Evolutionary conservation across 768 basidiomycete species (phyloP), one percentile per base, ranked within the genome.

Genomic region (Podaxis rugospora): DNA sequence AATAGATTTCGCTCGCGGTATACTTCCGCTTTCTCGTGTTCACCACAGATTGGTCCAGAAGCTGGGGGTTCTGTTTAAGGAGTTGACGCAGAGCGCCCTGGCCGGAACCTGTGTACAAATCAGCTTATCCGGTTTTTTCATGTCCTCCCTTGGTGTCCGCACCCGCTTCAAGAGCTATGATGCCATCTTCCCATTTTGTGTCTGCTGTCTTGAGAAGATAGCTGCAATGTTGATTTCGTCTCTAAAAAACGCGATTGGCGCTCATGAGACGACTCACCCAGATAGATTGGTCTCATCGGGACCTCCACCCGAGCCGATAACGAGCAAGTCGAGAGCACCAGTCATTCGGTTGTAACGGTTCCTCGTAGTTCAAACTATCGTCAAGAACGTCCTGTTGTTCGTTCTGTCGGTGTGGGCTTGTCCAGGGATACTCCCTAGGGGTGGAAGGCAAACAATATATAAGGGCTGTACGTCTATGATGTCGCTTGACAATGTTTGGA

Each of bases 131-230:
- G 32, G 23, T 28, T 13, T n/a, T 6, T 18, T 5, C 10, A 44
- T 25, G 37, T 49, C 49, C 56, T 11, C 27, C 32, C 44, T 57
- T 23, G 32, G 36, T 44, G 5, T 50, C 42, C 51, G 82, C 62
- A 92, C 94, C 94, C 69, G 93, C 96, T 76, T 98, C 96, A 55
- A 98, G 71, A 1, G 87, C 90, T 5, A 96, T 65, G 50, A 90
- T 83, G 4, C 94, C 95, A 50, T 93, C 89, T 62, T 83, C 79
- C 95, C 95, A 98, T 7, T 75, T 68, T 9, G 78, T 68, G 37
- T 77, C 71, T 64, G 72, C 76, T 6, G 90, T 82, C 70, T 98
- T 98, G 70, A 97, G 73, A 55, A 97, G 77, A 77, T 96, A 98
- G n/a, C 94, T 95, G 67, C 58, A 63, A 64, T 46, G 40, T 63